A percentile compares a stretch with the other conserved stretches of the same genome.
These are phyloP conservation scores for Tulasnella sp. DNA, from an alignment of 768 basidiomycete species.

Conservation along the genomic window DNA sequence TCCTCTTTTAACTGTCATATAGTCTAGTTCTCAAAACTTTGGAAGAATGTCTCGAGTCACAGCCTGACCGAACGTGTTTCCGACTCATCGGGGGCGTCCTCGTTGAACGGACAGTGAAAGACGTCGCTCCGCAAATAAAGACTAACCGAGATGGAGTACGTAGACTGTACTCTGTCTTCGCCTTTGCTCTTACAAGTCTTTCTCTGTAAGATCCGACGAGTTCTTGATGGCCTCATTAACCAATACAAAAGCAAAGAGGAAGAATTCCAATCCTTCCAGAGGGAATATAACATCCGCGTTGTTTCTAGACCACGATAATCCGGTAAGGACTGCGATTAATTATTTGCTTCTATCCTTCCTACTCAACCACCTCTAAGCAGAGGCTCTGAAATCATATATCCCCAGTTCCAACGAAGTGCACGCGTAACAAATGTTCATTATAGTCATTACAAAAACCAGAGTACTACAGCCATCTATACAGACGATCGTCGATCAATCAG, in stretches of 20 bases:
- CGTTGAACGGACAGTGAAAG: constrained; percentile 91
- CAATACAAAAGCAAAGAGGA: constrained; percentile 86
- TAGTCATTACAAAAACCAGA: not conserved
- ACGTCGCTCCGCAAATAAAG: constrained; percentile 83
- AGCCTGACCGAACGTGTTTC: constrained; percentile 92
- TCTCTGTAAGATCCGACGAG: constrained; percentile 62
- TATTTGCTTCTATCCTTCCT: not conserved
- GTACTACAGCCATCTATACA: not conserved
- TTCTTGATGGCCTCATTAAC: constrained; percentile 65
- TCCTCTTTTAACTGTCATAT: not conserved
- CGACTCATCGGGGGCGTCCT: constrained; percentile 91
- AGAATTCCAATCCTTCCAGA: constrained; percentile 72
- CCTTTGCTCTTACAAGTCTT: constrained; percentile 6
- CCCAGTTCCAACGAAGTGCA: not conserved
- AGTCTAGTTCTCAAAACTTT: constrained; percentile 87
- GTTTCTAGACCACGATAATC: constrained; percentile 21
- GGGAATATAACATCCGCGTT: constrained; percentile 66
- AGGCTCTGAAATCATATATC: not conserved
- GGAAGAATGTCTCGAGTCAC: constrained; percentile 68
- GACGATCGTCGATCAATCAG: not conserved
- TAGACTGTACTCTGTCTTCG: constrained; percentile 11
- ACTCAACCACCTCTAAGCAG: not conserved
- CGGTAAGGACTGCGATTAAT: not conserved
- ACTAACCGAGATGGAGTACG: constrained; percentile 84
- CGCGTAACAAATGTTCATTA: not conserved